Conservation (phyloP, 2,329 filamentous ascomycete genomes). For the Colletotrichum sublineola region DNA sequence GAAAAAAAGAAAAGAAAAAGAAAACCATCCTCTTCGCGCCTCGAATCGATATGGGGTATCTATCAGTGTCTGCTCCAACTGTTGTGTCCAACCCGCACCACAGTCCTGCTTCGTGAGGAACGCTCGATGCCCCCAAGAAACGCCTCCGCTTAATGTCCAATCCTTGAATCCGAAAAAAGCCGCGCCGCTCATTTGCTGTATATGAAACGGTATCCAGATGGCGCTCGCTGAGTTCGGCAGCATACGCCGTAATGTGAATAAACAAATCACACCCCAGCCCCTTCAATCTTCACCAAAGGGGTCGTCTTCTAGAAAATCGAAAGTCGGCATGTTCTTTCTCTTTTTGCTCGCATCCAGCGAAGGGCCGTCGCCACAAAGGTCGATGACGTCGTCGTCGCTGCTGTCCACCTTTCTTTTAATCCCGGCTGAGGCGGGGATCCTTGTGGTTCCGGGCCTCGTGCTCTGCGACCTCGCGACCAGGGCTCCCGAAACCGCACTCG, state of each 20-base stretch:
- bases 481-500: neutral
- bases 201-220: neutral
- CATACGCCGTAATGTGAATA: neutral
- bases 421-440: neutral
- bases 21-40: too few species aligned
- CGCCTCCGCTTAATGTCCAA: neutral
- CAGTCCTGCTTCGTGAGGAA: neutral
- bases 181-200: neutral
- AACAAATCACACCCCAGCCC: neutral
- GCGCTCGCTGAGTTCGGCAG: neutral
- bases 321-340: conserved; percentile 7
- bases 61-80: neutral
- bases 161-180: neutral
- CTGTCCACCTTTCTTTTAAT: conserved; percentile 27
- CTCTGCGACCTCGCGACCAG: conserved; percentile 24
- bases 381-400: conserved; percentile 28
- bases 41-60: conserved; percentile 5
- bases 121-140: neutral
- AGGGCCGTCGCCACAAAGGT: conserved; percentile 26
- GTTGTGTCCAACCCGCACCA: neutral
- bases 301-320: conserved; percentile 29
- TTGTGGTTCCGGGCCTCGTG: neutral
- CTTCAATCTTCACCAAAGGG: conserved; percentile 35
- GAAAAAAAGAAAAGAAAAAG: neutral
- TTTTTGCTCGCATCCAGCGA: conserved; percentile 15